phyloP scores from a whole-genome alignment of 2,329 filamentous ascomycete species.

The Exophiala oligosperma region DNA sequence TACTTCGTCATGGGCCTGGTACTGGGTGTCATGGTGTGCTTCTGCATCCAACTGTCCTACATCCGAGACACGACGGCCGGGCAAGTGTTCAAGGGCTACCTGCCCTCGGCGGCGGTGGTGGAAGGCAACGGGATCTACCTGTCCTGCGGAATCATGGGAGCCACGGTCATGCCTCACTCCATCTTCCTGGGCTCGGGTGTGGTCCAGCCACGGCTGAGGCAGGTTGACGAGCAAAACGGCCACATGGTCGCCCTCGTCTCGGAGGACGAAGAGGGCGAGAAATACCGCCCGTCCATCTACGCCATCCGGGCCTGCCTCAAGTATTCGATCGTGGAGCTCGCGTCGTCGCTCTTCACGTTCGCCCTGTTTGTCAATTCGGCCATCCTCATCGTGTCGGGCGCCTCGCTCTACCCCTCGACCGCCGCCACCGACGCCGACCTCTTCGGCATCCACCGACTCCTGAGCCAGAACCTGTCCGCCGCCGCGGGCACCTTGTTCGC shows the following conservation, averaged over 20 bases:
- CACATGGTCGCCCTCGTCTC: conserved; percentile 14
- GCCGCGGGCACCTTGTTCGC: conserved; percentile 83
- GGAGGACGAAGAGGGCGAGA: conserved; percentile 49
- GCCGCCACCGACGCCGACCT: conserved; percentile 71
- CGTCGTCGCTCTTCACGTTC: conserved; percentile 75
- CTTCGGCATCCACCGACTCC: conserved; percentile 76
- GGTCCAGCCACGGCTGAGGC: conserved; percentile 54
- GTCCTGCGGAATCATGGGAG: conserved; percentile 53
- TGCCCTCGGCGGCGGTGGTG: conserved; percentile 55
- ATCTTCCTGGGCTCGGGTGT: conserved; percentile 59
- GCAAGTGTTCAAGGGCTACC: conserved; percentile 55
- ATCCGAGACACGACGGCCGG: conserved; percentile 51
- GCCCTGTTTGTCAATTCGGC: conserved; percentile 82
- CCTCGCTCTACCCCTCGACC: conserved; percentile 65
- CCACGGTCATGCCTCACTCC: conserved; percentile 61
- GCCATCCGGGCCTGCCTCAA: conserved; percentile 75
- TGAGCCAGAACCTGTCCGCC: conserved; percentile 67
- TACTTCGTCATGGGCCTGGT: conserved; percentile 56
- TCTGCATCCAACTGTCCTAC: conserved; percentile 57
- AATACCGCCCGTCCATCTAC: conserved; percentile 68
- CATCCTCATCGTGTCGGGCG: conserved; percentile 79
- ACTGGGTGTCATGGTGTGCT: conserved; percentile 57
- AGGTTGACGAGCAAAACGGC: conserved; percentile 46
- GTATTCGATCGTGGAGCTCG: conserved; percentile 70
- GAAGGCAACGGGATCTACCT: conserved; percentile 56